Evolutionary conservation across 2,329 filamentous ascomycete species (phyloP), one percentile per base, ranked within the genome.

Genomic region (Pseudocercospora macadamiae): DNA sequence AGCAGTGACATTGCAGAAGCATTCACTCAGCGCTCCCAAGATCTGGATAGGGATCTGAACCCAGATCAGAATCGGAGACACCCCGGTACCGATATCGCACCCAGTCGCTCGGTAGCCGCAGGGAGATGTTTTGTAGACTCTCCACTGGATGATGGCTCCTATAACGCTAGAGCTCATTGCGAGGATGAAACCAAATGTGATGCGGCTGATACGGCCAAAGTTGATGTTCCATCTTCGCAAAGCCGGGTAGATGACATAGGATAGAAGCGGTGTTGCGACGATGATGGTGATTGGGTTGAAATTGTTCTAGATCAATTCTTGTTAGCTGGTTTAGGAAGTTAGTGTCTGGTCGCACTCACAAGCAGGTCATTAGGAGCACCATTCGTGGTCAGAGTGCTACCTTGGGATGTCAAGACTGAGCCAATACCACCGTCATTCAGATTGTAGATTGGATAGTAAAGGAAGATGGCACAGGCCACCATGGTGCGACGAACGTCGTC

Each of bases 401-500:
- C 68, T 58, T 67, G 63, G 19, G 51, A 56, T 14, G 63, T 64
- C 3, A 57, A 18, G 6, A 66, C 61, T 16, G 63, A 64, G n/a
- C 62, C 64, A 14, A 66, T 63, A 39, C 63, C 77, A 74, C 64
- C 66, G 55, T 68, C 68, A 55, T 67, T 67, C 10, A 64, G 37
- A 30, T 64, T 61, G 60, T 77, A 79, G 23, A 80, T 71, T 0
- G 77, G 77, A 44, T 75, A 78, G 68, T 76, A 79, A 30, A 75
- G 60, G 56, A 90, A 90, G 54, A 90, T 86, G 65, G 86, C 84
- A 77, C 88, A 91, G 18, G 88, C 89, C 70, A 79, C 66, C 19
- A 86, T 70, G 1, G 83, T 82, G 18, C 86, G 85, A 75, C 86
- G 87, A 47, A 91, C 77, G 68, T 91, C 88, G 2, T 89, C 86